A percentile compares a stretch with the other conserved stretches of the same genome.
These are phyloP conservation scores for Aspergillus sojae DNA, from an alignment of 2,329 filamentous ascomycete species.

Conservation along the genomic window DNA sequence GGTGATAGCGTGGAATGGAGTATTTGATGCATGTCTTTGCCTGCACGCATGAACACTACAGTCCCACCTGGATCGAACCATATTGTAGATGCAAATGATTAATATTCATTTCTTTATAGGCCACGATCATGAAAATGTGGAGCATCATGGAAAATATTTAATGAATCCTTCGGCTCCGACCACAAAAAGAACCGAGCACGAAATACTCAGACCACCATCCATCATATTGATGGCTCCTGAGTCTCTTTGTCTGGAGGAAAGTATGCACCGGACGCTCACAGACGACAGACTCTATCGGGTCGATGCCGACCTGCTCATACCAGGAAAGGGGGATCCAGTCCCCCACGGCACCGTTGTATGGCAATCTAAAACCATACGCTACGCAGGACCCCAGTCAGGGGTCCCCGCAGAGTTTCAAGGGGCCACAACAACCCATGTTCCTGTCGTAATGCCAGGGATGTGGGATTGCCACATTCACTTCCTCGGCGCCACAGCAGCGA, in stretches of 20 bases:
- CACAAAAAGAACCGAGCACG: background rate
- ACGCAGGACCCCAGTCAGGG: slow-evolving; percentile 37
- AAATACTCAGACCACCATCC: background rate
- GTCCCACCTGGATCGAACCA: background rate
- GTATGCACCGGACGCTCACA: slow-evolving; percentile 5
- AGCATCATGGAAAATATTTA: background rate
- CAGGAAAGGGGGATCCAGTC: slow-evolving; percentile 50
- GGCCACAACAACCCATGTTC: slow-evolving; percentile 38
- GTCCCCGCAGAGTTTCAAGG: slow-evolving; percentile 37
- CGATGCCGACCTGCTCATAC: slow-evolving; percentile 48
- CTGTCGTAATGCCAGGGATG: slow-evolving; percentile 54
- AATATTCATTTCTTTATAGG: background rate
- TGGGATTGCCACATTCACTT: slow-evolving; percentile 59
- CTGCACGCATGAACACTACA: background rate
- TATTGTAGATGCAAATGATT: background rate
- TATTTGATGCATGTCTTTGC: background rate
- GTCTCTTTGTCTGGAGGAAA: background rate
- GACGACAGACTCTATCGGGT: slow-evolving; percentile 13
- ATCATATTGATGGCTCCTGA: background rate
- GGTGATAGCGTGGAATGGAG: background rate
- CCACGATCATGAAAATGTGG: background rate
- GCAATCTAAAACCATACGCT: slow-evolving; percentile 44
- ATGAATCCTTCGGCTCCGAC: background rate
- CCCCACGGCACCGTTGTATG: slow-evolving; percentile 44
- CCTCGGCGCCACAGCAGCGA: slow-evolving; percentile 35